Conservation (phyloP, 371 early-diverging fungal genomes). For the Mucor irregularis region DNA sequence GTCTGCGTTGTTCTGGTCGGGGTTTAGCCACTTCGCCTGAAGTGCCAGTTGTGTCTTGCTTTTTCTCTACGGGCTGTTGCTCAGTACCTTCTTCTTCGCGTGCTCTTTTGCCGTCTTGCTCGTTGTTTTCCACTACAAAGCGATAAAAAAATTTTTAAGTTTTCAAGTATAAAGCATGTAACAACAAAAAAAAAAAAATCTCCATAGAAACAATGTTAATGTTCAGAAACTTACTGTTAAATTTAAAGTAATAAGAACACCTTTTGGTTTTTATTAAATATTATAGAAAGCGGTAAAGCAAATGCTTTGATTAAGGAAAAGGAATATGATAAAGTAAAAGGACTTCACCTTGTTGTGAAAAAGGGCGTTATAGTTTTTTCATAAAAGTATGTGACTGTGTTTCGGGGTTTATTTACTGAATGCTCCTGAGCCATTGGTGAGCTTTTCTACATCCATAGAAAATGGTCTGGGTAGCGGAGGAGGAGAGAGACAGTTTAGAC, state of each 20-base stretch:
- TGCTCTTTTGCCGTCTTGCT: constrained; percentile 15
- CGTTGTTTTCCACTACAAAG: constrained; percentile 3
- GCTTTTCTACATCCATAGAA: no score
- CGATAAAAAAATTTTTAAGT: constrained; percentile 9
- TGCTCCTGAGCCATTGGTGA: background rate
- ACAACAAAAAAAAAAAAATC: background rate
- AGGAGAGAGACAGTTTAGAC: background rate
- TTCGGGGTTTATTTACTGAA: no score
- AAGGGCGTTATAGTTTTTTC: background rate
- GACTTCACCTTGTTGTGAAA: no score
- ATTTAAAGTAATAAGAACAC: background rate
- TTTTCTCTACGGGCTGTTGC: constrained; percentile 12
- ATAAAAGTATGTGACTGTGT: background rate
- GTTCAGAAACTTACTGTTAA: background rate
- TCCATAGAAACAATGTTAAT: background rate
- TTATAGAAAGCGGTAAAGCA: background rate
- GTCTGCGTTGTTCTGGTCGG: constrained; percentile 53
- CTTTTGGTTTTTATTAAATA: background rate
- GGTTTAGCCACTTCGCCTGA: constrained; percentile 9
- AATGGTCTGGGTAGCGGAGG: no score
- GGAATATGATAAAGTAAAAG: no score
- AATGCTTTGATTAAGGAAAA: background rate
- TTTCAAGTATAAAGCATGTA: background rate
- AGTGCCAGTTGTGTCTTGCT: constrained; percentile 8
- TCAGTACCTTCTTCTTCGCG: constrained; percentile 12